Evolutionary conservation across 208 protist species (phyloP).

Genomic region (Balamuthia mandrillaris): DNA sequence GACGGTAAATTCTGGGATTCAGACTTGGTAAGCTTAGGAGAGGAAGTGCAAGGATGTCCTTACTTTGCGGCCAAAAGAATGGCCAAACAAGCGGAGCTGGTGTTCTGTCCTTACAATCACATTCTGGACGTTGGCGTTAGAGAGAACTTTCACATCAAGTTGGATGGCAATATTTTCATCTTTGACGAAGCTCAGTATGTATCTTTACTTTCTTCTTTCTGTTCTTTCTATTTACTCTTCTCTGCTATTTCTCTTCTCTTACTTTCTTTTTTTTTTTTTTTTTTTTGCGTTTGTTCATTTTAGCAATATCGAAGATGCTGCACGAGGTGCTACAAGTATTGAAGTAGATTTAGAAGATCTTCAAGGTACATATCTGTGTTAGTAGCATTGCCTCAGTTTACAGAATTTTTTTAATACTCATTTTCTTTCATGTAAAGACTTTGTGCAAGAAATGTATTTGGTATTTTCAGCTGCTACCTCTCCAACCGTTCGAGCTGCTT

Average conservation of each 20-base stretch:
- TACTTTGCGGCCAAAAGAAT: conserved; percentile 18
- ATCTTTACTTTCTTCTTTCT: neutral
- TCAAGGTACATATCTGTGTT: conserved; percentile 11
- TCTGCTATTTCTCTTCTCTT: neutral
- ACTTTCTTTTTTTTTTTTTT: neutral
- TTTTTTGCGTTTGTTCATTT: neutral
- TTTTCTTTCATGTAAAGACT: too few species aligned
- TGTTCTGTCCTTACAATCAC: conserved; percentile 40
- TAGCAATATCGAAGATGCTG: conserved; percentile 57
- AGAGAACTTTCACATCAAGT: conserved; percentile 7
- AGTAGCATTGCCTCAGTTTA: too few species aligned
- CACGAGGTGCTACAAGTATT: neutral
- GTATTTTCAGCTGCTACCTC: too few species aligned
- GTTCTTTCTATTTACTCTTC: neutral
- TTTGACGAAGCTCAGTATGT: conserved; percentile 36
- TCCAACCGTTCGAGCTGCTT: too few species aligned
- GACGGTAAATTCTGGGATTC: neutral
- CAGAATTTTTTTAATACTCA: too few species aligned
- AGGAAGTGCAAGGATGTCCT: conserved; percentile 21
- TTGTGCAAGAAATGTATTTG: too few species aligned
- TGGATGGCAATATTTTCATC: conserved; percentile 25
- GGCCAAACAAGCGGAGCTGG: conserved; percentile 22
- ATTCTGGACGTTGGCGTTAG: conserved; percentile 15
- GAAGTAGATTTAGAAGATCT: conserved; percentile 5
- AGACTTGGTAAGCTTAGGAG: conserved; percentile 19